Evolutionary conservation across 2,329 filamentous ascomycete species (phyloP), one percentile per base, ranked within the genome.

Genomic region (Colletotrichum magnum): DNA sequence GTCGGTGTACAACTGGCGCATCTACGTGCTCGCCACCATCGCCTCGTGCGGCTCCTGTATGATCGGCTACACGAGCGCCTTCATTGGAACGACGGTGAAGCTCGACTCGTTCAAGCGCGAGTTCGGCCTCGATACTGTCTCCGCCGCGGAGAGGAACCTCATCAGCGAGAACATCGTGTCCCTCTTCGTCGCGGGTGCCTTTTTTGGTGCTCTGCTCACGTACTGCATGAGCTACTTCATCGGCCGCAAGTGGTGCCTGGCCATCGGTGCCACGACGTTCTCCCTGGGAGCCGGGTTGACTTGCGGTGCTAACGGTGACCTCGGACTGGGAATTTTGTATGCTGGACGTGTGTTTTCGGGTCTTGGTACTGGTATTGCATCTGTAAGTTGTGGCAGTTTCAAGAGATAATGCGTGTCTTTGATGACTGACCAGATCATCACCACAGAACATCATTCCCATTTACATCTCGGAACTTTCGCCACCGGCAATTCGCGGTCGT

Each of bases 181-280:
- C 10, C 84, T 87, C 53, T 92, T 91, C 77, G 90, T 92, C 76
- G 90, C 90, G 10, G 90, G 90, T 60, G 90, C 90, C 24, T 92
- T 93, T 79, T 92, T 93, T 70, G 90, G 91, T 13, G 86, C 89
- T 1, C 81, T 91, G 60, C 82, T 88, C 64, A 88, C 86, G 24
- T 92, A 90, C 72, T 83, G 83, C 2, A 82, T 86, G n/a, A 87
- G 86, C 16, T 88, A 88, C 78, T 89, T 84, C 75, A 81, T 87
- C 69, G 89, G 89, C 15, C 84, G 89, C 54, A 85, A 84, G 73
- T 81, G 79, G 69, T 86, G 84, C 57, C 80, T 92, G 15, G 68
- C 73, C 5, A 78, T 87, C 58, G 73, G 74, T 4, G 75, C 75
- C 0, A 74, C 69, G 18, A 70, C 66, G 4, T 76, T 76, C 50